These are phyloP conservation scores for Trametopsis cervina DNA, from an alignment of 768 basidiomycete species.

Conservation along the genomic window DNA sequence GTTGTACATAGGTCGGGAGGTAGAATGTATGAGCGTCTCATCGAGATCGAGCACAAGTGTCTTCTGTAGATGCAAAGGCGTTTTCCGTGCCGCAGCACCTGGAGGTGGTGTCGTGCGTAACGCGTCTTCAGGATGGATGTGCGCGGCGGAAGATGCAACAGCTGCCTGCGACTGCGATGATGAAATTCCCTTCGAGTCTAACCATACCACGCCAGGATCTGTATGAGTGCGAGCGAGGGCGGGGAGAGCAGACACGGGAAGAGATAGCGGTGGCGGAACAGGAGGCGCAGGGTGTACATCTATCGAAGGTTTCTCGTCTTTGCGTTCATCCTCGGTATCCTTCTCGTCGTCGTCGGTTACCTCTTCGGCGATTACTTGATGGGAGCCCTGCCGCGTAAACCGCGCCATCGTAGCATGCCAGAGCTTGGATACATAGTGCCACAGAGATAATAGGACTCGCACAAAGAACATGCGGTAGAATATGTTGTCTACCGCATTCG, in stretches of 20 bases:
- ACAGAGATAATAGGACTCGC: constrained; percentile 59
- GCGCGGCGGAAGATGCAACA: constrained; percentile 6
- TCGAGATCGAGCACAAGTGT: constrained; percentile 96
- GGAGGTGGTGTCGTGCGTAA: constrained; percentile 46
- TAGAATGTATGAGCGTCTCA: constrained; percentile 97
- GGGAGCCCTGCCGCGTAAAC: constrained; percentile 15
- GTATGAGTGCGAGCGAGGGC: constrained; percentile 1
- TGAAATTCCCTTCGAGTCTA: constrained; percentile 4
- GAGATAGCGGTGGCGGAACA: constrained; percentile 22
- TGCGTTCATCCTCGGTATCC: constrained; percentile 29
- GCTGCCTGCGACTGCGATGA: not conserved
- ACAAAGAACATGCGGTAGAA: constrained; percentile 59
- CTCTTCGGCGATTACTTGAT: constrained; percentile 24
- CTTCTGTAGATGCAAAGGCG: constrained; percentile 79
- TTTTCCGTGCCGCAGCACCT: constrained; percentile 40
- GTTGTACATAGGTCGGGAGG: constrained; percentile 64
- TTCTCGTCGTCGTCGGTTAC: constrained; percentile 26
- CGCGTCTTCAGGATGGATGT: constrained; percentile 19
- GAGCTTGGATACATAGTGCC: constrained; percentile 59
- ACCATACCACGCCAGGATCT: not conserved
- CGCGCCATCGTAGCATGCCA: constrained; percentile 40
- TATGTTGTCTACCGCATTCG: constrained; percentile 12
- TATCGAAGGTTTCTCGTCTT: constrained; percentile 24
- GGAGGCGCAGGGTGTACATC: constrained; percentile 20
- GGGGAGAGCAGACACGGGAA: constrained; percentile 13